A percentile compares a stretch with the other conserved stretches of the same genome.
These are phyloP conservation scores for Sporothrix euskadiensis DNA, from an alignment of 2,329 filamentous ascomycete species.

Conservation along the genomic window DNA sequence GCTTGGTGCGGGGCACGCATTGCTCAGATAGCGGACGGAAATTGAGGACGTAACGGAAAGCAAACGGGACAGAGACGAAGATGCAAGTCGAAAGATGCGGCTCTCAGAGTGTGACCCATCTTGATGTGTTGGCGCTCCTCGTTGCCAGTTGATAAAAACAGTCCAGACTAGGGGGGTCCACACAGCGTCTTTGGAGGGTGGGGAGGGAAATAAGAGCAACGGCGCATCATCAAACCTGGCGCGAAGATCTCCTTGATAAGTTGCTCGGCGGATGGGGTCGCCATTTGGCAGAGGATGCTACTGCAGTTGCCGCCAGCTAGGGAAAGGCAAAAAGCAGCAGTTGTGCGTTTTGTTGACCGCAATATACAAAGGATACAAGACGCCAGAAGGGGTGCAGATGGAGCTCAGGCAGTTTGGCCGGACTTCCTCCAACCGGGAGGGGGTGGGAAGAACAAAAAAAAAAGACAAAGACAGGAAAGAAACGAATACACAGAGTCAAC, in stretches of 20 bases:
- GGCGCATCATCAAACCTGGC: conserved; percentile 45
- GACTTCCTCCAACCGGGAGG: background rate
- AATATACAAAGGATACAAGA: background rate
- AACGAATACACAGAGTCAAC: background rate
- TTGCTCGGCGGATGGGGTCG: conserved; percentile 24
- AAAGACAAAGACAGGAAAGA: background rate
- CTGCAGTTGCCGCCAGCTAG: background rate
- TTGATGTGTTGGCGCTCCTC: conserved; percentile 87
- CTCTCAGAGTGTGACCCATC: conserved; percentile 68
- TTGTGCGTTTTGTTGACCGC: conserved; percentile 2
- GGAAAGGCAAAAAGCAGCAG: background rate
- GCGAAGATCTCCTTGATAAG: conserved; percentile 49
- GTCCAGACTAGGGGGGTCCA: conserved; percentile 65
- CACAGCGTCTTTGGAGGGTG: conserved; percentile 51
- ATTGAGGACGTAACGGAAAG: conserved; percentile 42
- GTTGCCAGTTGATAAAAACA: conserved; percentile 74
- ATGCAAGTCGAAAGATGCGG: conserved; percentile 64
- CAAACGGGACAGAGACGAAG: conserved; percentile 44
- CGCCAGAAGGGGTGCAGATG: background rate
- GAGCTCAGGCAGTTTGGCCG: background rate
- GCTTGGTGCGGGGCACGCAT: conserved; percentile 51
- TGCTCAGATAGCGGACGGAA: conserved; percentile 43
- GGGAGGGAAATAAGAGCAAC: conserved; percentile 33
- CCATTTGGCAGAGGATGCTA: background rate
- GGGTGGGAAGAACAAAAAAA: background rate